phyloP scores from a whole-genome alignment of 345 rosid species.

The Populus deltoides region DNA sequence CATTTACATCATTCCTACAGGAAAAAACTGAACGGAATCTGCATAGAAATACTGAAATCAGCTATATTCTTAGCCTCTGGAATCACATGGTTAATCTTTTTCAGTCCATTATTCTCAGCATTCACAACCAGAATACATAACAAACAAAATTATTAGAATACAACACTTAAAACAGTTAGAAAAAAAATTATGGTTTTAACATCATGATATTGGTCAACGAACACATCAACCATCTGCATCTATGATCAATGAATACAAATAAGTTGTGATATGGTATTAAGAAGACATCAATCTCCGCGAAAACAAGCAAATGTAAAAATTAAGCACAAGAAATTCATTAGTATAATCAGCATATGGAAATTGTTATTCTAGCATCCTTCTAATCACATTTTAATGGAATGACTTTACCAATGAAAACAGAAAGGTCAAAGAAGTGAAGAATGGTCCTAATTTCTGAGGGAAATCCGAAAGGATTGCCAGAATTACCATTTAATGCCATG shows the following conservation, averaged over 20 bases:
- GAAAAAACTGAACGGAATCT: too few relatives aligned
- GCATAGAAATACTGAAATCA: too few relatives aligned
- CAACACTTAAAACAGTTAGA: too few relatives aligned
- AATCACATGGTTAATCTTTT: neutral
- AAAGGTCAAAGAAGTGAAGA: neutral
- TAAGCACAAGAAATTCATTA: too few relatives aligned
- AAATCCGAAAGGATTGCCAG: neutral
- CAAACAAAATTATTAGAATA: neutral
- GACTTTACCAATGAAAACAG: neutral
- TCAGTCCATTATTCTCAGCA: neutral
- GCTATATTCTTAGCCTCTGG: neutral
- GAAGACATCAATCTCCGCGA: neutral
- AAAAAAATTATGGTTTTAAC: too few relatives aligned
- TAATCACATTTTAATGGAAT: neutral
- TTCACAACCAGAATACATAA: neutral
- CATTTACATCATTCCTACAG: too few relatives aligned
- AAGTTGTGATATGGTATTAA: too few relatives aligned
- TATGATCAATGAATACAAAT: too few relatives aligned
- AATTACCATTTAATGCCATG: slow-evolving; percentile 22
- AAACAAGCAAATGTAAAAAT: neutral
- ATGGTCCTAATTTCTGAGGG: neutral
- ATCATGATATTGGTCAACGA: too few relatives aligned
- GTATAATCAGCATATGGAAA: too few relatives aligned
- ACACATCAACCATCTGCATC: too few relatives aligned
- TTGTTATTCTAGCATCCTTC: too few relatives aligned